Base-by-base conservation (phyloP, 2,329 filamentous ascomycete genomes). In the Cordyceps tenuipes region DNA sequence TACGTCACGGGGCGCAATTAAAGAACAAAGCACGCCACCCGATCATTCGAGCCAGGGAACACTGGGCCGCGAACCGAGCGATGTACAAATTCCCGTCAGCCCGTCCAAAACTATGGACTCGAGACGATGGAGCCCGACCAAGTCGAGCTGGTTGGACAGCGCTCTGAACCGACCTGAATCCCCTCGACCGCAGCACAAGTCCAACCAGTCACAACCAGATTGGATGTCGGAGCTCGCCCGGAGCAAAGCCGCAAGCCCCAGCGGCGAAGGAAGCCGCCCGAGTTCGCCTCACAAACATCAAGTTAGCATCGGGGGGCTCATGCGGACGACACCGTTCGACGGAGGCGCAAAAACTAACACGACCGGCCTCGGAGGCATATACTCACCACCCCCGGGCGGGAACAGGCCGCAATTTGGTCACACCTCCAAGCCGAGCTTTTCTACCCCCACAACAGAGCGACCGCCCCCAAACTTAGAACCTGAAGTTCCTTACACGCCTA, bases 101-200 rank as follows among this genome's bases (percentile, higher is more conserved):
- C 92, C 92, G 1, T 90, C 91, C 2, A 91, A 90, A 72, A 89
- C 87, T 0, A 88, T 90, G 83, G 89, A 93, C 68, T 77, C 86
- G 46, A 88, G 90, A 68, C 85, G 93, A 71, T 99, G 91, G 91
- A 97, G 91, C 69, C 94, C 95, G 9, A 94, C 89, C 34, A 99
- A 99, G 67, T 80, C 89, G 13, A 95, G 90, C 71, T 99, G 94
- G 94, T 81, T 99, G 34, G 95, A 99, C 72, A 95, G 88, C 68
- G 93, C 93, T 15, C 77, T 99, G 65, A 96, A 92, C 70, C 93
- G 91, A 68, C 89, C 90, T 1, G 93, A 97, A 60, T 90, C 90
- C 36, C 88, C 92, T 13, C 90, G 89, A 69, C 80, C 82, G 29
- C 87, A 86, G 66, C 73, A 80, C 19, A 77, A 80, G 44, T 77